These are phyloP conservation scores for Ailanthus altissimus DNA, from an alignment of 345 rosid genomes.

Conservation along the genomic window DNA sequence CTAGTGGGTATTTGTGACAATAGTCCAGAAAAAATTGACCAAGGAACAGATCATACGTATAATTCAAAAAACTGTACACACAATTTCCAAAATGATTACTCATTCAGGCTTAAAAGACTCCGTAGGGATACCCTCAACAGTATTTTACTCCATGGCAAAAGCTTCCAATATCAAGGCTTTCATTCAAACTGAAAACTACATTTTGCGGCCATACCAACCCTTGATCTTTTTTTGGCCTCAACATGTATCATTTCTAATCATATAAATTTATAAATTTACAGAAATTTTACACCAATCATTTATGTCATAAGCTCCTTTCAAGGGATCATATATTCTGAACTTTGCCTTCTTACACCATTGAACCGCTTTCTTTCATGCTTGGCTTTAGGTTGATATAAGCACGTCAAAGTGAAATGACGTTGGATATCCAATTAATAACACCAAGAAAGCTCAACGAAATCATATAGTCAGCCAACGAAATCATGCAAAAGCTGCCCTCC, in stretches of 20 bases:
- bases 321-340: slow-evolving; percentile 24
- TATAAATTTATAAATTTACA: slow-evolving; percentile 29
- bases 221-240: slow-evolving; percentile 11
- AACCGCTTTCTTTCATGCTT: neutral
- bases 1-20: neutral
- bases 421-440: slow-evolving; percentile 14
- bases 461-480: slow-evolving; percentile 71
- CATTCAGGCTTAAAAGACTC: neutral
- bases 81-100: neutral
- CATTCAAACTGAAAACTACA: slow-evolving; percentile 14
- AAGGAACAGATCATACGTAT: neutral
- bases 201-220: slow-evolving; percentile 5
- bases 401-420: slow-evolving; percentile 10
- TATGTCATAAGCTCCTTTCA: slow-evolving; percentile 11
- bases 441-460: slow-evolving; percentile 5
- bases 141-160: slow-evolving; percentile 5
- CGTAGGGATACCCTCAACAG: neutral
- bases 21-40: neutral
- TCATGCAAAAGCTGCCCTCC: slow-evolving; percentile 91
- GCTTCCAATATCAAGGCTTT: neutral
- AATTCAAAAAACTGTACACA: neutral
- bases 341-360: slow-evolving; percentile 17
- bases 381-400: slow-evolving; percentile 13
- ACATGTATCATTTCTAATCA: slow-evolving; percentile 6
- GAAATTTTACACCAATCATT: slow-evolving; percentile 33